Evolutionary conservation across 1,284 basidiomycete genomes (phyloP).

Genomic region (Boletus semigastroideus): DNA sequence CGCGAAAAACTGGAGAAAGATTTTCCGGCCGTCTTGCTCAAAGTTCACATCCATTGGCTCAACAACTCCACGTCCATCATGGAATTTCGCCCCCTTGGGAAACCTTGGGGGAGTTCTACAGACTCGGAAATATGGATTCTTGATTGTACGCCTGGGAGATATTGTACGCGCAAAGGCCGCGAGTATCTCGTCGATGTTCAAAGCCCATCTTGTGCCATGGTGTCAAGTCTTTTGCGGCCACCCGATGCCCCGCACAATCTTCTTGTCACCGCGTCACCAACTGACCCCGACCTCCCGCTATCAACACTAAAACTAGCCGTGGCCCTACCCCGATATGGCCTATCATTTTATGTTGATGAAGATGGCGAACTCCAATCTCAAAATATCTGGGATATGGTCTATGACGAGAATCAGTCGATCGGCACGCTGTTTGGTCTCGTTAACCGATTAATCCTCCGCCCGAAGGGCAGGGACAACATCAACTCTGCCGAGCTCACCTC

Average conservation of each 20-base stretch:
- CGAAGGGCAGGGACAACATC: constrained; percentile 5
- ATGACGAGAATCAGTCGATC: constrained; percentile 26
- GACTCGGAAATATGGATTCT: constrained; percentile 18
- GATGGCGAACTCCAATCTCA: constrained; percentile 31
- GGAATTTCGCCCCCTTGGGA: constrained; percentile 37
- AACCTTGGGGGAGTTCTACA: constrained; percentile 23
- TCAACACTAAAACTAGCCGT: constrained; percentile 23
- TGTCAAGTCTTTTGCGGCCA: constrained; percentile 29
- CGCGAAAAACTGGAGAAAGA: constrained; percentile 34
- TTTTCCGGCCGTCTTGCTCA: constrained; percentile 36
- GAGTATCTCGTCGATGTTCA: constrained; percentile 29
- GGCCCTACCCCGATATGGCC: constrained; percentile 41
- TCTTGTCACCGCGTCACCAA: not conserved
- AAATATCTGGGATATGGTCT: constrained; percentile 21
- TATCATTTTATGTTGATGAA: constrained; percentile 37
- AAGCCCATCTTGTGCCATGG: constrained; percentile 32
- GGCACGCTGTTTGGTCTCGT: constrained; percentile 33
- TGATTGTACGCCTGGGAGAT: not conserved
- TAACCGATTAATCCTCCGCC: constrained; percentile 42
- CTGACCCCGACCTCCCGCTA: not conserved
- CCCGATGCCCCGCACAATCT: constrained; percentile 36
- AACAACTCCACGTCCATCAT: constrained; percentile 29
- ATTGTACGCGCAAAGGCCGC: constrained; percentile 14
- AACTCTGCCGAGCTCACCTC: constrained; percentile 5
- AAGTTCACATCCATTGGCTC: constrained; percentile 40